Percentiles rank a stretch among this genome's conserved stretches.
phyloP scores from a whole-genome alignment of 495 filamentous ascomycete genomes.

The Talaromyces wortmannii region DNA sequence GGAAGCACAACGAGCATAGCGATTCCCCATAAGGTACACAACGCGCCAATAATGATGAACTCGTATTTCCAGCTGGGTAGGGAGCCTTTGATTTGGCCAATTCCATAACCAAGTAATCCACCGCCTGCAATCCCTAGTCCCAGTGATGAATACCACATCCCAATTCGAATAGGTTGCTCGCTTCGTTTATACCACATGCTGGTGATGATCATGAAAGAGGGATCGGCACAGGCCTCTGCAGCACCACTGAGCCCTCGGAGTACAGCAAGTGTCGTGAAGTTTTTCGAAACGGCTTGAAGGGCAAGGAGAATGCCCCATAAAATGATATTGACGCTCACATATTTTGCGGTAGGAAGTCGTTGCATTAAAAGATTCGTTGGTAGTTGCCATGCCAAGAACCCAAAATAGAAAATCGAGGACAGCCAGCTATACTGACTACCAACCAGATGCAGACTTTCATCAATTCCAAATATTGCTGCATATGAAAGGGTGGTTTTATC shows the following conservation, averaged over 20 bases:
- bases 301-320: slow-evolving; percentile 53
- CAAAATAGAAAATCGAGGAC: slow-evolving; percentile 43
- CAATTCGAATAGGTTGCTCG: slow-evolving; percentile 53
- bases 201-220: slow-evolving; percentile 29
- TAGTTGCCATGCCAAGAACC: slow-evolving; percentile 50
- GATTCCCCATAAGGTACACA: slow-evolving; percentile 50
- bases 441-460: slow-evolving; percentile 33
- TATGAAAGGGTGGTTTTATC: slow-evolving; percentile 52
- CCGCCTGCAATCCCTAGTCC: slow-evolving; percentile 52
- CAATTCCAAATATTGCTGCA: slow-evolving; percentile 53
- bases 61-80: slow-evolving; percentile 53
- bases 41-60: slow-evolving; percentile 46
- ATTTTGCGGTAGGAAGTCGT: slow-evolving; percentile 50
- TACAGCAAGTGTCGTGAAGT: slow-evolving; percentile 44
- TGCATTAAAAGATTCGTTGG: slow-evolving; percentile 51
- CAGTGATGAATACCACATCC: slow-evolving; percentile 54
- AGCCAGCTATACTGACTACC: slow-evolving; percentile 42
- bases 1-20: slow-evolving; percentile 55
- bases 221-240: slow-evolving; percentile 46
- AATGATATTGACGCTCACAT: slow-evolving; percentile 53
- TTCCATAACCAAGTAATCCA: slow-evolving; percentile 53
- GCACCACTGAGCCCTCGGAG: slow-evolving; percentile 51
- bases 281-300: slow-evolving; percentile 47
- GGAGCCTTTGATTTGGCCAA: slow-evolving; percentile 45
- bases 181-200: slow-evolving; percentile 46